Evolutionary conservation across 2,329 filamentous ascomycete species (phyloP), one percentile per base, ranked within the genome.

Genomic region (Colletotrichum filicis): DNA sequence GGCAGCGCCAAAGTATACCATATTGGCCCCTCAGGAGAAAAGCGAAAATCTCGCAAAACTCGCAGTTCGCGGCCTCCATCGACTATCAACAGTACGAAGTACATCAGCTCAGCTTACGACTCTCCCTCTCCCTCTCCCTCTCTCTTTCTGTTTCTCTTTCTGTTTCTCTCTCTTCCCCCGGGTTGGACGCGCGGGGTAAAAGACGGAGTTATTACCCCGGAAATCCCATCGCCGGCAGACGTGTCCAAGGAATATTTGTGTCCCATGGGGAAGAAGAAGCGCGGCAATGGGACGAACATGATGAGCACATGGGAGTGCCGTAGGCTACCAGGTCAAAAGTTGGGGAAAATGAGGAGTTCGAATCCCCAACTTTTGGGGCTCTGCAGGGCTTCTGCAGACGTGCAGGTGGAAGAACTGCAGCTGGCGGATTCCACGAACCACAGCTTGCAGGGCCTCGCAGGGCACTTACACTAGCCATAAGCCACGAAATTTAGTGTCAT

Each of bases 361-460:
- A 26, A 37, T 42, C 57, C 56, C 70, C 71, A 56, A 73, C 64
- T 49, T 73, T 69, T 70, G 71, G 71, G 69, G 71, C 71, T 73
- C 71, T 71, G 71, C 71, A 60, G 66, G 19, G 42, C 42, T 22
- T n/a, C 37, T 49, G 19, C 42, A 49, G 42, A 9, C 58, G 65
- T 61, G 67, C 67, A 59, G 60, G 66, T 71, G 71, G 71, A 68
- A 60, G 46, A 73, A 73, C 42, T 73, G 22, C 16, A 61, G 55
- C 24, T 46, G 60, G 52, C 55, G 6, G 32, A 58, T 71, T 73
- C 71, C 71, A 73, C 71, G 66, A 73, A 73, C 66, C 71, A 71
- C 55, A 19, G 19, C 42, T 6, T 42, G 16, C 37, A 42, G 37
- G 37, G 37, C 22, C 19, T 46, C 26, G 46, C 59, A 49, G 42